Base-by-base conservation (phyloP, 495 filamentous ascomycete genomes). In the Trichoderma virens region DNA sequence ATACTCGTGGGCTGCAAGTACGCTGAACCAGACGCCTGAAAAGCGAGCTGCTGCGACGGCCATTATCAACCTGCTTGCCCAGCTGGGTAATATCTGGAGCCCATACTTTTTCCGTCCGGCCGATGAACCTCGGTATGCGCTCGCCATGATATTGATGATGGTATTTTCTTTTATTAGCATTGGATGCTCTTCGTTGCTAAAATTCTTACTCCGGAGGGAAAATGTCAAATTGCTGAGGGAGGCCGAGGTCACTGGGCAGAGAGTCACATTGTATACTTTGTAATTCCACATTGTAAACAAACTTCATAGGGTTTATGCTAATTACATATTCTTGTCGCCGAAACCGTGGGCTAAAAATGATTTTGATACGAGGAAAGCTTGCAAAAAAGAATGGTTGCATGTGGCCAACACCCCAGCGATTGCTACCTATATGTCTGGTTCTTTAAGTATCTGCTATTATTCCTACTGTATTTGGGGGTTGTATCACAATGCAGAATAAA, bases 1-100 rank as follows among this genome's bases (percentile, higher is more conserved):
- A 25, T 67, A 80, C 1, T 73, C 72, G 13, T 83, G 79, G 80
- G 70, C 70, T 5, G 71, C 70, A 0, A 65, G 70, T 9, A 75
- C 75, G 0, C 62, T 78, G 2, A 74, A 76, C 0, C 76, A 80
- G 54, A 74, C 78, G 1, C 70, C 72, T 0, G 77, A 78, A 54
- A 79, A 79, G 65, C 76, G 77, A 43, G 77, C 80, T 1, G 76
- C 51, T 14, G 51, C 16, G 13, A 56, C 51, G 9, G 51, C 51
- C 18, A 56, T 56, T 5, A n/a, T 56, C 51, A 56, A 56, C 16
- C 20, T 56, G 9, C 51, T 56, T 56, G 51, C 51, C 25, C 51
- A 56, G 51, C 25, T 56, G 23, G 51, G 51, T 30, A 56, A 56
- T 27, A 62, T 62, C 9, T 62, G 61, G 61, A 62, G 34, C 20